Percentiles rank a stretch among this genome's conserved stretches.
These are phyloP conservation scores for Beauveria varroae DNA, from an alignment of 2,329 filamentous ascomycete species.

Conservation along the genomic window DNA sequence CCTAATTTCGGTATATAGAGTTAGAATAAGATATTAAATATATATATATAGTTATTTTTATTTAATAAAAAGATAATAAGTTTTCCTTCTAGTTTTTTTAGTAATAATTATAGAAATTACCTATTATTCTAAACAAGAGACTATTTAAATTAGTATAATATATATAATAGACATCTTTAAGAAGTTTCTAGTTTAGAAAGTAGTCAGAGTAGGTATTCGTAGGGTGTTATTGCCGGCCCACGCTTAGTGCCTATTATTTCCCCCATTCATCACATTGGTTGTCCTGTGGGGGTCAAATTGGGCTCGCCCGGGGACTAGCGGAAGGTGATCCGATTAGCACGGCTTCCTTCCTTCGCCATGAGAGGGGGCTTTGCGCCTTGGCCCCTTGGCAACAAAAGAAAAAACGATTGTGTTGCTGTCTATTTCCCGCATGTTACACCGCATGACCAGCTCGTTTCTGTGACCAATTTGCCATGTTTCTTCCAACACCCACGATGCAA, in stretches of 20 bases:
- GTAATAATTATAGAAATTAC: too few relatives aligned
- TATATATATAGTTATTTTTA: too few relatives aligned
- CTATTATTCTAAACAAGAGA: too few relatives aligned
- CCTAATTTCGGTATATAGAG: too few relatives aligned
- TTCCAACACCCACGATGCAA: neutral
- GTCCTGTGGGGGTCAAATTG: slow-evolving; percentile 10
- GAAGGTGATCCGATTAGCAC: slow-evolving; percentile 10
- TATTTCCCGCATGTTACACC: neutral
- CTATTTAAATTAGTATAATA: too few relatives aligned
- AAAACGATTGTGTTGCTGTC: neutral
- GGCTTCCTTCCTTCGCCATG: neutral
- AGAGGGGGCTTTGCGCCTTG: neutral
- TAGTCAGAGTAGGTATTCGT: neutral
- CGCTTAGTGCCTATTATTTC: too few relatives aligned
- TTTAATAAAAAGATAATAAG: too few relatives aligned
- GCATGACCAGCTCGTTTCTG: neutral
- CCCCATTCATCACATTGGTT: neutral
- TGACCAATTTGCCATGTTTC: neutral
- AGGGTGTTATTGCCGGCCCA: neutral
- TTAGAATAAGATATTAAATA: too few relatives aligned
- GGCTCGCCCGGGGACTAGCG: slow-evolving; percentile 1
- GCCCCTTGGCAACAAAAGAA: neutral
- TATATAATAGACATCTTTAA: too few relatives aligned
- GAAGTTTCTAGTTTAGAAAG: too few relatives aligned
- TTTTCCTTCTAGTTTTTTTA: too few relatives aligned